These are phyloP conservation scores for Penicillium robsamsonii DNA, from an alignment of 495 filamentous ascomycete species.

Conservation along the genomic window DNA sequence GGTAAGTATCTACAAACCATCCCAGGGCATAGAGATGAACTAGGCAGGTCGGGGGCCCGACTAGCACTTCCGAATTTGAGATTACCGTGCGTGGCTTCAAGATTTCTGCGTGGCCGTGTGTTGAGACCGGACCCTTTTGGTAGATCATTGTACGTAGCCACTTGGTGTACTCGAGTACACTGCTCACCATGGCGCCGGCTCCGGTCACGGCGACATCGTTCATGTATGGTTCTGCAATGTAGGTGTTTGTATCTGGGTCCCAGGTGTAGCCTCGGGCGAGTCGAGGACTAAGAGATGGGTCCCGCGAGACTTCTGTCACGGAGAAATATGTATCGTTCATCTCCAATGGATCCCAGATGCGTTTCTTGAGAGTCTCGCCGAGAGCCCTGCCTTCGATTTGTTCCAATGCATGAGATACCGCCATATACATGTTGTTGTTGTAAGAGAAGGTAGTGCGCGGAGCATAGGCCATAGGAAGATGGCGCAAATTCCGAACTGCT, in stretches of 20 bases:
- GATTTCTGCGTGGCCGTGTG: conserved; percentile 6
- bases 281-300: neutral
- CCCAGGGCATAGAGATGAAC: conserved; percentile 18
- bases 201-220: conserved; percentile 32
- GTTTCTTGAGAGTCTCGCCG: conserved; percentile 38
- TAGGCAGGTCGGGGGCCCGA: neutral
- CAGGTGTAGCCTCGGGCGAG: conserved; percentile 14
- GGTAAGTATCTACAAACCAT: conserved; percentile 17
- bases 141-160: conserved; percentile 42
- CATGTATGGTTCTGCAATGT: conserved; percentile 6
- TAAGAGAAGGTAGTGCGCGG: conserved; percentile 47
- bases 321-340: conserved; percentile 51
- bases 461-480: conserved; percentile 40
- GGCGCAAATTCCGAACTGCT: conserved; percentile 39
- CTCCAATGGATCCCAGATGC: conserved; percentile 46
- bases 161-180: conserved; percentile 48
- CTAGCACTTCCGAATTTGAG: neutral
- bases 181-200: conserved; percentile 48
- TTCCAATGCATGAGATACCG: conserved; percentile 39
- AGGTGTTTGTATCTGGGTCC: conserved; percentile 2
- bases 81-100: conserved; percentile 9
- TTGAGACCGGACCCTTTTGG: conserved; percentile 11
- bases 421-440: conserved; percentile 53
- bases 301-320: conserved; percentile 14
- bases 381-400: conserved; percentile 34